These are phyloP conservation scores for Cadophora gregata DNA, from an alignment of 2,329 filamentous ascomycete species.

Conservation along the genomic window DNA sequence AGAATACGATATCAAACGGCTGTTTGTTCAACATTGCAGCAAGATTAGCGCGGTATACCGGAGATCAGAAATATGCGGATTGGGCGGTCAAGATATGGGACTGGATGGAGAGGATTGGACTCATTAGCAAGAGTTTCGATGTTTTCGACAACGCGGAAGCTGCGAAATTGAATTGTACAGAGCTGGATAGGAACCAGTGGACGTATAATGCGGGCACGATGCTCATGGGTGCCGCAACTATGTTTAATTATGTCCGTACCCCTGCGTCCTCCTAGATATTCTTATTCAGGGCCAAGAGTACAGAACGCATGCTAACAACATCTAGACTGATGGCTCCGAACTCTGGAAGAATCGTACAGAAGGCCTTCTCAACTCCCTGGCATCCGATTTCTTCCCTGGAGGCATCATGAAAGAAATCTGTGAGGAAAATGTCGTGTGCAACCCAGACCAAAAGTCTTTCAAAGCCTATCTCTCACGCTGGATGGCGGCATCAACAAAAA, in stretches of 20 bases:
- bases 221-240: slow-evolving; percentile 68
- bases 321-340: slow-evolving; percentile 49
- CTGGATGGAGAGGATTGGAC: slow-evolving; percentile 60
- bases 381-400: slow-evolving; percentile 60
- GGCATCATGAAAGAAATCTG: slow-evolving; percentile 70
- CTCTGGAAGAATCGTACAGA: slow-evolving; percentile 64
- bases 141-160: slow-evolving; percentile 66
- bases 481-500: slow-evolving; percentile 67
- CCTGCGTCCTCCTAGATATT: neutral
- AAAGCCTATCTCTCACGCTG: slow-evolving; percentile 68
- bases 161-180: slow-evolving; percentile 59
- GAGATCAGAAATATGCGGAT: slow-evolving; percentile 74
- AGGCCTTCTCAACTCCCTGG: slow-evolving; percentile 58
- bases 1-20: slow-evolving; percentile 65
- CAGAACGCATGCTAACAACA: neutral
- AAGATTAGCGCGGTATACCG: slow-evolving; percentile 75
- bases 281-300: neutral
- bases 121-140: slow-evolving; percentile 64
- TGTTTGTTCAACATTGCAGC: slow-evolving; percentile 66
- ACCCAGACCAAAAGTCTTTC: slow-evolving; percentile 67
- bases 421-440: slow-evolving; percentile 63
- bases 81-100: slow-evolving; percentile 78
- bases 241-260: slow-evolving; percentile 65
- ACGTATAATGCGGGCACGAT: slow-evolving; percentile 72
- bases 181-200: slow-evolving; percentile 67